A percentile compares a stretch with the other conserved stretches of the same genome.
Conservation (phyloP, 495 filamentous ascomycete species). For the Xylaria cubensis region DNA sequence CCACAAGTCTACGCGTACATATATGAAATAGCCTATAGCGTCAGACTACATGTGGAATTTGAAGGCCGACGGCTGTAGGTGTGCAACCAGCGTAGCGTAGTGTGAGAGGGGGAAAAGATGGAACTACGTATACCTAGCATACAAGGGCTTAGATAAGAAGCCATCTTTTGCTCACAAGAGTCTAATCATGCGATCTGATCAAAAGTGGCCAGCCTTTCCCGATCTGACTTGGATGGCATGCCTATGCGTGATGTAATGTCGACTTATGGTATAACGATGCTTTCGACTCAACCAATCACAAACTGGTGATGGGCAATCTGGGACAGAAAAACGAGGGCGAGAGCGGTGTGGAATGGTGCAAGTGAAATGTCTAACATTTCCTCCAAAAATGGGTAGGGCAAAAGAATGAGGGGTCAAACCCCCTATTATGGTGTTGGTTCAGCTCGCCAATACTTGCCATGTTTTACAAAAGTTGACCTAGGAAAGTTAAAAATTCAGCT, state of each 20-base stretch:
- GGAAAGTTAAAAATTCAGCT: not conserved
- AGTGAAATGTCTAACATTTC: not conserved
- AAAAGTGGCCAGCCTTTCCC: not conserved
- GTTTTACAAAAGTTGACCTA: not conserved
- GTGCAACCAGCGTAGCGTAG: not conserved
- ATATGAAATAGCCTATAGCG: not conserved
- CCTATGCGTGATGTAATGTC: constrained; percentile 16
- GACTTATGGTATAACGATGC: constrained; percentile 6
- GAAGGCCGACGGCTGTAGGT: not conserved
- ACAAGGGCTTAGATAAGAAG: constrained; percentile 12
- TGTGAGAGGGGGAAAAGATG: not conserved
- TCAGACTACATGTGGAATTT: not conserved
- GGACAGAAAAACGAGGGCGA: not conserved
- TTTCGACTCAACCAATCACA: constrained; percentile 20
- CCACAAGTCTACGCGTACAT: constrained; percentile 8
- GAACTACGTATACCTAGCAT: not conserved
- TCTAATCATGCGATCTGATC: constrained; percentile 12
- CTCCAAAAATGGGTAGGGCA: not conserved
- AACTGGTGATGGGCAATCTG: not conserved
- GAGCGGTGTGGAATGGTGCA: constrained; percentile 13
- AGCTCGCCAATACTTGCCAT: constrained; percentile 1
- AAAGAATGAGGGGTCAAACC: not conserved
- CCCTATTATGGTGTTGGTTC: not conserved
- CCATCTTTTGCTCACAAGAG: not conserved
- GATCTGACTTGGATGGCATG: constrained; percentile 5